Evolutionary conservation across 768 basidiomycete species (phyloP).

Genomic region (Boletus speciosus): DNA sequence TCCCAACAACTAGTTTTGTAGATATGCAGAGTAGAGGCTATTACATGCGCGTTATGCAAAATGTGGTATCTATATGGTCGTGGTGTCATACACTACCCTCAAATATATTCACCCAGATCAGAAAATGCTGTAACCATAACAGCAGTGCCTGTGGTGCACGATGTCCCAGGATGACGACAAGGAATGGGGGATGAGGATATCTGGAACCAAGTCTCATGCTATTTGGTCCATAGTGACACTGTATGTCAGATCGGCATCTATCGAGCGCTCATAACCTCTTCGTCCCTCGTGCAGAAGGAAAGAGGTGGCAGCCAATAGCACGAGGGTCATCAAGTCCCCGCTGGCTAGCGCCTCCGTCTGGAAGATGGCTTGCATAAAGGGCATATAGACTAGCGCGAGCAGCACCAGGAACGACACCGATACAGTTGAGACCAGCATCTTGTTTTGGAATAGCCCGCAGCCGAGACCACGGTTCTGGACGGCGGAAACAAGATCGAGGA

Average conservation of each 20-base stretch:
- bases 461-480: constrained; percentile 90
- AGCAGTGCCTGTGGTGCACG: neutral
- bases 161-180: neutral
- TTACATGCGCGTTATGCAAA: constrained; percentile 5
- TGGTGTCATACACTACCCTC: neutral
- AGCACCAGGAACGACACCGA: constrained; percentile 82
- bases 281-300: constrained; percentile 74
- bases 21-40: neutral
- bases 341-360: constrained; percentile 80
- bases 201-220: constrained; percentile 38
- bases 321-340: constrained; percentile 66
- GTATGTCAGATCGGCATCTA: constrained; percentile 53
- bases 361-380: constrained; percentile 88
- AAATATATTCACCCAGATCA: neutral
- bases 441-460: constrained; percentile 80
- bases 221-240: constrained; percentile 54
- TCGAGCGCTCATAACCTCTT: constrained; percentile 69
- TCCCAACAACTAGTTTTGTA: neutral
- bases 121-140: neutral
- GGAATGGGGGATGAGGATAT: neutral
- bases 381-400: constrained; percentile 84
- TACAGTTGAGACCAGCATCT: constrained; percentile 87
- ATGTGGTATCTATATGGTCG: constrained; percentile 5
- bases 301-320: constrained; percentile 63
- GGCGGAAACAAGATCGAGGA: constrained; percentile 94